Base-by-base conservation (phyloP, 257 asterid genomes). In the Fraxinus anomala region DNA sequence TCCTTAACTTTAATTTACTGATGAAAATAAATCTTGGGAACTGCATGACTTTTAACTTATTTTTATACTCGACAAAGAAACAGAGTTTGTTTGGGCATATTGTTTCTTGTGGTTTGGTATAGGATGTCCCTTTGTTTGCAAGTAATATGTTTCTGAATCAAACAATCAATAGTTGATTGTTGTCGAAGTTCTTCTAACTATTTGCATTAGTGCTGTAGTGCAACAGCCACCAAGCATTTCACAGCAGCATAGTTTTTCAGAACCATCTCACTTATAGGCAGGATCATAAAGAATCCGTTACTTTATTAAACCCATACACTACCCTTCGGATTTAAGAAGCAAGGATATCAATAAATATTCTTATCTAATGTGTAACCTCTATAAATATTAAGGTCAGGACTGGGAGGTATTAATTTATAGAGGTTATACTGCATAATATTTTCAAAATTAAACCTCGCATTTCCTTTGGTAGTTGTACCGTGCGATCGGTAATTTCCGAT, bases 1-100 rank as follows among this genome's bases (percentile, higher is more conserved):
- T 28, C 66, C 21, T 73, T 54, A 44, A 31, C 68, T 23, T 42
- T 77, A 49, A 51, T 68, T 39, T 51, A 39, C 71, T 56, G 61
- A 34, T 65, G 10, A 33, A 30, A 74, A 73, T 81, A 70, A 70
- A 34, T 49, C 51, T 12, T 3, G 4, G 12, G 26, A 73, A 39
- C 11, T 3, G 16, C 49, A 13, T 21, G 36, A 12, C 65, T 42
- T 67, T 37, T 0, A 37, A 36, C 16, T 42, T 49, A 4, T 17
- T 16, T 49, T 14, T 49, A 16, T 37, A 37, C 21, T 49, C 21
- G 0, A 49, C 1, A 17, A 24, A n/a, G 73, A 21, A 26, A 28
- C 65, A 39, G 31, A 19, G 30, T 71, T 39, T 56, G 39, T 67
- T 13, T 51, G 67, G 69, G 14, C 69, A 31, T 44, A 37, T 37